phyloP scores from a whole-genome alignment of 768 basidiomycete genomes.

The Chalciporus pseudorubinellus region DNA sequence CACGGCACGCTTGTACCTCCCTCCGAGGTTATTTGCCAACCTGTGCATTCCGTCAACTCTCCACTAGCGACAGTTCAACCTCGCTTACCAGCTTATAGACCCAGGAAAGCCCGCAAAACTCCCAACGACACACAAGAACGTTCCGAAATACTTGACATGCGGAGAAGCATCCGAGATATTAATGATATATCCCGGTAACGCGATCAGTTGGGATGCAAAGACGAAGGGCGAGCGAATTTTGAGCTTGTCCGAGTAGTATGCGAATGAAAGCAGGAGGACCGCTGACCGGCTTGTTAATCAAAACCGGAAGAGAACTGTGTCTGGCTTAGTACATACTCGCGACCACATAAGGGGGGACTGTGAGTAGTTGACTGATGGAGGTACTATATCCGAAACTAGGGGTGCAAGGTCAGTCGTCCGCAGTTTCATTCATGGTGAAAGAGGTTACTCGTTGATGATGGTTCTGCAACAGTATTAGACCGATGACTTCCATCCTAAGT shows the following conservation, averaged over 20 bases:
- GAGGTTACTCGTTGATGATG: slow-evolving; percentile 50
- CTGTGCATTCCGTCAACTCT: slow-evolving; percentile 35
- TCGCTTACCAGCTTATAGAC: slow-evolving; percentile 53
- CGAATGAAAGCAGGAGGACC: slow-evolving; percentile 48
- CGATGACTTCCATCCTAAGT: background rate
- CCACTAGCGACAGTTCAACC: too few species aligned
- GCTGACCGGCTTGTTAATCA: slow-evolving; percentile 35
- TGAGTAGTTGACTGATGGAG: slow-evolving; percentile 60
- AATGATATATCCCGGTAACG: slow-evolving; percentile 58
- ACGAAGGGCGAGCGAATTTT: slow-evolving; percentile 59
- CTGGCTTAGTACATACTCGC: slow-evolving; percentile 45
- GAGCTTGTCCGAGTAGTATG: slow-evolving; percentile 56
- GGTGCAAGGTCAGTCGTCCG: slow-evolving; percentile 1
- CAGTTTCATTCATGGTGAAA: background rate
- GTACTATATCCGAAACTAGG: slow-evolving; percentile 58
- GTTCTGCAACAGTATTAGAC: slow-evolving; percentile 36
- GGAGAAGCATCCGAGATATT: slow-evolving; percentile 52
- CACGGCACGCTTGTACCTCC: slow-evolving; percentile 67
- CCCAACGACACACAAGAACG: slow-evolving; percentile 66
- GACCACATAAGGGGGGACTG: slow-evolving; percentile 63
- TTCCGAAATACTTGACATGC: slow-evolving; percentile 71
- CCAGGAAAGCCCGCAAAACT: slow-evolving; percentile 58
- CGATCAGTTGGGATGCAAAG: slow-evolving; percentile 47
- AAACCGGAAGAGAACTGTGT: background rate
- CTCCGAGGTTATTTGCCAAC: slow-evolving; percentile 53